phyloP scores from a whole-genome alignment of 495 filamentous ascomycete genomes.

The Hypoxylon rickii region DNA sequence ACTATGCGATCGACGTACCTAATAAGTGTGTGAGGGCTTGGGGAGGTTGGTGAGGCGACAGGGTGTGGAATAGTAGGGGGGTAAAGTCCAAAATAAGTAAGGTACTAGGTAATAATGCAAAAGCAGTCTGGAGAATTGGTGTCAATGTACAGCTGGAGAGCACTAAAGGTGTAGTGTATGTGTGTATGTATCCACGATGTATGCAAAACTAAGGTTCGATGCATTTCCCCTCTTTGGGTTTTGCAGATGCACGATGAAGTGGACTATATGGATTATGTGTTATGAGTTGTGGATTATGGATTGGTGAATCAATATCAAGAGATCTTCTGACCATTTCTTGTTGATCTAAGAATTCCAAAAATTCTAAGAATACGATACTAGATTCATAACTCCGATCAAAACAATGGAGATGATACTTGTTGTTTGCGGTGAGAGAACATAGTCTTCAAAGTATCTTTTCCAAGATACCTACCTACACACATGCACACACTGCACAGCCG shows the following conservation, averaged over 20 bases:
- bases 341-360: neutral
- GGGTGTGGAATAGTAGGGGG: no score
- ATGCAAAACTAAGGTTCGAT: neutral
- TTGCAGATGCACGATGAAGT: neutral
- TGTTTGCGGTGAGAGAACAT: neutral
- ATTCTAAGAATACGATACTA: no score
- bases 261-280: no score
- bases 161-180: no score
- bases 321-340: neutral
- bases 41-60: no score
- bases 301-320: neutral
- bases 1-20: no score
- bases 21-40: no score
- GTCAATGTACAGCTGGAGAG: no score
- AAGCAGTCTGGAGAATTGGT: no score
- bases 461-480: neutral
- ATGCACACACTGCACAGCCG: neutral
- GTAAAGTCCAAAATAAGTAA: no score
- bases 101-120: no score
- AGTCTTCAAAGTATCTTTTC: slow-evolving; percentile 10
- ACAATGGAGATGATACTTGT: neutral
- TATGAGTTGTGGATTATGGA: neutral
- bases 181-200: neutral
- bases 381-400: neutral
- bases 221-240: neutral